Percentiles rank a stretch among this genome's conserved stretches.
Conservation (phyloP, 1,284 basidiomycete species). For the Pseudozyma sp. region DNA sequence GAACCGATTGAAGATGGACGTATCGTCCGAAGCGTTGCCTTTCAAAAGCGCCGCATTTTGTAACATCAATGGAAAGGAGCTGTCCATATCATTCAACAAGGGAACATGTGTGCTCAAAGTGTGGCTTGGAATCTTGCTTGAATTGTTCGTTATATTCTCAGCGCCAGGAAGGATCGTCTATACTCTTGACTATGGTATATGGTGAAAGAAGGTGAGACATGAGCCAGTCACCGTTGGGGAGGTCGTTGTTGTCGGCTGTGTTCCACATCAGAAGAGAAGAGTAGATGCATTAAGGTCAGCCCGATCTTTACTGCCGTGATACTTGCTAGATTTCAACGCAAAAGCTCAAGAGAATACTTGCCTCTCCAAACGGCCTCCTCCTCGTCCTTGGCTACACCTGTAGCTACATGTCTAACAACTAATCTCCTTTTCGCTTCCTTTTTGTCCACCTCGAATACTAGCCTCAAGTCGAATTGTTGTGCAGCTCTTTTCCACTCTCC, state of each 20-base stretch:
- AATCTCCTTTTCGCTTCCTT: constrained; percentile 77
- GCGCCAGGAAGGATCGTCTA: constrained; percentile 41
- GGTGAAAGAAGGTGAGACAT: constrained; percentile 59
- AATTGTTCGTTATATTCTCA: neutral
- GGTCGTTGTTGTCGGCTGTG: constrained; percentile 64
- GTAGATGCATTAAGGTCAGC: neutral
- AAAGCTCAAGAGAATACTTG: constrained; percentile 68
- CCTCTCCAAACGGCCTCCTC: constrained; percentile 79
- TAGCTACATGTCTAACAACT: constrained; percentile 79
- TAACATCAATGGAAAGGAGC: no score
- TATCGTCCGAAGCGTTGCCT: constrained; percentile 31
- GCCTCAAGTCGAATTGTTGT: constrained; percentile 79
- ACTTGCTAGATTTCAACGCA: neutral
- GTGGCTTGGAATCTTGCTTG: no score
- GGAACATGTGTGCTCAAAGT: neutral
- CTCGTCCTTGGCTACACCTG: constrained; percentile 77
- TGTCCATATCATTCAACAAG: no score
- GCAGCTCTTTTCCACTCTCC: constrained; percentile 81
- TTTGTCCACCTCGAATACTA: constrained; percentile 78
- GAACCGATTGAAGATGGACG: constrained; percentile 46
- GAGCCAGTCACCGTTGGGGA: constrained; percentile 66
- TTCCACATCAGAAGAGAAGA: neutral
- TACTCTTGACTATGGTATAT: constrained; percentile 32
- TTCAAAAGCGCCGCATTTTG: constrained; percentile 13
- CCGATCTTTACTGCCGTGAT: neutral